Base-by-base conservation (phyloP, 371 early-diverging fungal species). In the Zychaea mexicana region DNA sequence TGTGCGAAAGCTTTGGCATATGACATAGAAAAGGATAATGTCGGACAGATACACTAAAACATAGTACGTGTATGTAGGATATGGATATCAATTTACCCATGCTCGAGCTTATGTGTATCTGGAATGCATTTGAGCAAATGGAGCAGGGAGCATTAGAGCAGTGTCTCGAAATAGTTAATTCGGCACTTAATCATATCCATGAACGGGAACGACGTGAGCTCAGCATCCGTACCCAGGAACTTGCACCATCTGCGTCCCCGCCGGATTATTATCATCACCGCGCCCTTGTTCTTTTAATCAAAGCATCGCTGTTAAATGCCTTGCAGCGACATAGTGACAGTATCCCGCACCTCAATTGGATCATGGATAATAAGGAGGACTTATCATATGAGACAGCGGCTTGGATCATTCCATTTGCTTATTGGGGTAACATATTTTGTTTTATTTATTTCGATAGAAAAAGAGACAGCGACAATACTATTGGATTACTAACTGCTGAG, bases 321-420 rank as follows among this genome's bases (percentile, higher is more conserved):
- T 53, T 82, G 4, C 71, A 66, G 22, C 62, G 75, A n/a, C 60
- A 71, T 55, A 65, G 65, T 13, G 78, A 82, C 26, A 70, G 73
- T 10, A 76, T 82, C 39, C 65, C 77, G 17, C 79, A 82, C 59
- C 70, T 86, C 33, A 82, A 80, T 58, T 88, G 88, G 88, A 79
- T 88, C 24, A 55, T 86, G 33, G 88, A 86, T 56, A 68, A 69
- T 19, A 68, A 81, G 2, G 87, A 88, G 45, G 49, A 49, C 24
- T 24, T 49, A 8, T 22, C 49, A 49, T 49, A 19, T 22, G 49
- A 49, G 10, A 3, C 49, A 22, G 49, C 49, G 10, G 78, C 76
- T 17, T 88, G 86, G 85, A 78, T 86, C 22, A 65, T 84, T 3
- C 88, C 88, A 32, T 88, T 88, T 66, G 76, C 87, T 7, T 86